Evolutionary conservation across 352 stramenopile species (phyloP), one percentile per base, ranked within the genome.

Genomic region (Saprolegnia diclina): DNA sequence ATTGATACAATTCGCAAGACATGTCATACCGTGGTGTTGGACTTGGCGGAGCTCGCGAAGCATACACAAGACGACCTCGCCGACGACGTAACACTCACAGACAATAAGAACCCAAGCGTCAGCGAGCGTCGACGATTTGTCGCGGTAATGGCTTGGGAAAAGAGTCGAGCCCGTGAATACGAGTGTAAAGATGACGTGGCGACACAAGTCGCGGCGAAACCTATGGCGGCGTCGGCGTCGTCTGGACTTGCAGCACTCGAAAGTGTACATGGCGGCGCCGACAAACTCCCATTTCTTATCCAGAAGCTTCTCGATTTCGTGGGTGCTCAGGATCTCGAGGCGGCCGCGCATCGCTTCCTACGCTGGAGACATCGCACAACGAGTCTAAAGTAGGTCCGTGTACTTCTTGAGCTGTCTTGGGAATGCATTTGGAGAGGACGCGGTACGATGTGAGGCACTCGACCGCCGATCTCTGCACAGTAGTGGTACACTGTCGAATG

Each of bases 221-320:
- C 52, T 57, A 16, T 14, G 38, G 32, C 32, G 52, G 16, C 7
- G 16, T 16, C 14, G 22, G 16, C 7, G 16, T 16, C 52, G 16
- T 7, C 32, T 16, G 16, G 16, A 14, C 7, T 16, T 7, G 16
- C 16, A 7, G 7, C 7, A 16, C 32, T 7, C 7, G 7, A 16
- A 14, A 9, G 78, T 76, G 16, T 55, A 61, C n/a, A 81, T 72
- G 45, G 86, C 86, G 4, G 76, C 73, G 5, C 81, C 81, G 21
- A 86, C 76, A 53, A 84, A 89, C 32, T 89, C 82, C 81, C 78
- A 89, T 38, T 89, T 89, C 53, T 85, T 87, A 40, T 75, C 62
- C 19, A 89, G 62, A 24, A 87, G 55, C 45, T 79, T 72, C 62
- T 81, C 74, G 10, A 89, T 77, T 55, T 87, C 75, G 4, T 79